Conservation (phyloP, 1,284 basidiomycete genomes). For the Moniliella sp. region DNA sequence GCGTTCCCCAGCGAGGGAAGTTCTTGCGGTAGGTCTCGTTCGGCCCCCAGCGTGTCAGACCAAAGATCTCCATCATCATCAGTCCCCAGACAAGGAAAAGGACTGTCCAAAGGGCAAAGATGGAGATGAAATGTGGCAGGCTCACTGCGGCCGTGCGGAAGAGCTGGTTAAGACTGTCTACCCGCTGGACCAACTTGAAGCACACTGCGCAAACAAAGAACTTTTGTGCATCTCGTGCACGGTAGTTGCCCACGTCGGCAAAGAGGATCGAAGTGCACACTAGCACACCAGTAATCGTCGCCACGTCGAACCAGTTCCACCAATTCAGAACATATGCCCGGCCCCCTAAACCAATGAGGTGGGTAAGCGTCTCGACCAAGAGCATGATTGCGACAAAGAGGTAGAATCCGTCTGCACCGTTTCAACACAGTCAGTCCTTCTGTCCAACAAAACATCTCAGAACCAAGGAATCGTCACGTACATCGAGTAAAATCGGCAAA, state of each 20-base stretch:
- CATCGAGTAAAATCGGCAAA: slow-evolving; percentile 40
- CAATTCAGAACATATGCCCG: slow-evolving; percentile 62
- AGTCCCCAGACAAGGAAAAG: slow-evolving; percentile 82
- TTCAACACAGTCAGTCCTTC: too few relatives aligned
- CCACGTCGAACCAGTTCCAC: slow-evolving; percentile 63
- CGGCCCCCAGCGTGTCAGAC: slow-evolving; percentile 60
- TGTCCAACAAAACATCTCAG: too few relatives aligned
- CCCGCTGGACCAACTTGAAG: slow-evolving; percentile 79
- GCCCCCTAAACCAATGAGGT: slow-evolving; percentile 66
- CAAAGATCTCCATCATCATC: slow-evolving; percentile 74
- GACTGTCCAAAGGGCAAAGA: slow-evolving; percentile 75
- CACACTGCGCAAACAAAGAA: slow-evolving; percentile 78
- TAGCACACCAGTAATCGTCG: slow-evolving; percentile 62
- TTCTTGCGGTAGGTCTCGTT: slow-evolving; percentile 56
- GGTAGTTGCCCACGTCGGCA: slow-evolving; percentile 6
- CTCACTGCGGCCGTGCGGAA: slow-evolving; percentile 68
- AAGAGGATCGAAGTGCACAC: slow-evolving; percentile 51
- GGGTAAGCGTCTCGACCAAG: slow-evolving; percentile 54
- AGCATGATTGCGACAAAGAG: slow-evolving; percentile 54
- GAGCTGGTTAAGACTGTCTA: slow-evolving; percentile 70
- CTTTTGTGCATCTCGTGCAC: slow-evolving; percentile 56
- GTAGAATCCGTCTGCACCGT: slow-evolving; percentile 67
- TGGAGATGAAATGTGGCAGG: slow-evolving; percentile 48
- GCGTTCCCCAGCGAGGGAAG: slow-evolving; percentile 61
- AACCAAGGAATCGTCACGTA: too few relatives aligned